Evolutionary conservation across 1,284 basidiomycete genomes (phyloP).

Genomic region (Tremellales sp.): DNA sequence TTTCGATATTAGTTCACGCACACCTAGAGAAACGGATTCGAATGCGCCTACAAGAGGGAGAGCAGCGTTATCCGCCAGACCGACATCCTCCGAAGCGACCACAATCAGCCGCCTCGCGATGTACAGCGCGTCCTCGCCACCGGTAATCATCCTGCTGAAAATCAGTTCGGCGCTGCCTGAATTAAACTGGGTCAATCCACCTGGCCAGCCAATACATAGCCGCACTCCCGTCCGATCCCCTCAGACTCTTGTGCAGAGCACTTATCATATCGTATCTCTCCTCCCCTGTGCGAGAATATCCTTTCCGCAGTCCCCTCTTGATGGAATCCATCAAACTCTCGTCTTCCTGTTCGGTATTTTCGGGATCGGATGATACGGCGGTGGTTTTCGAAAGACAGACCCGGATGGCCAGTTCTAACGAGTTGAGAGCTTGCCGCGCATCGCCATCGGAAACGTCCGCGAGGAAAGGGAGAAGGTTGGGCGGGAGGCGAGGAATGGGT

Average conservation of each 20-base stretch:
- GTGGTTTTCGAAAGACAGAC: constrained; percentile 33
- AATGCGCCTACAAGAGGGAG: constrained; percentile 59
- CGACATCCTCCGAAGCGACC: constrained; percentile 80
- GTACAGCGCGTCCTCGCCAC: constrained; percentile 85
- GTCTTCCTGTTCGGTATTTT: constrained; percentile 25
- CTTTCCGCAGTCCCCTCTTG: constrained; percentile 45
- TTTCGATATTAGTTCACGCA: constrained; percentile 2
- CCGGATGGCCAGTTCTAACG: constrained; percentile 50
- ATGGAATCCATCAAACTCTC: constrained; percentile 48
- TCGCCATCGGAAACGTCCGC: constrained; percentile 52
- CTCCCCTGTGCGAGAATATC: constrained; percentile 72
- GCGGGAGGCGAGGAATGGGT: constrained; percentile 44
- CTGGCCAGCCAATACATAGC: constrained; percentile 84
- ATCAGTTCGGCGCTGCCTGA: neutral
- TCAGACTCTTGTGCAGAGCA: constrained; percentile 79
- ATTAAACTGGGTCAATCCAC: constrained; percentile 22
- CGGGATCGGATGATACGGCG: constrained; percentile 5
- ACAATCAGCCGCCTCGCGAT: constrained; percentile 77
- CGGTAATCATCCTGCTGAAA: constrained; percentile 61
- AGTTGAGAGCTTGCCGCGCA: constrained; percentile 50
- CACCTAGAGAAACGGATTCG: neutral
- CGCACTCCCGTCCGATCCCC: constrained; percentile 73
- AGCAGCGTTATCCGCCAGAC: constrained; percentile 68
- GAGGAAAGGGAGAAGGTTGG: constrained; percentile 53
- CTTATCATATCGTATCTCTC: constrained; percentile 81